These are phyloP conservation scores for Dryas drummondii DNA, from an alignment of 306 rosid genomes.

Conservation along the genomic window DNA sequence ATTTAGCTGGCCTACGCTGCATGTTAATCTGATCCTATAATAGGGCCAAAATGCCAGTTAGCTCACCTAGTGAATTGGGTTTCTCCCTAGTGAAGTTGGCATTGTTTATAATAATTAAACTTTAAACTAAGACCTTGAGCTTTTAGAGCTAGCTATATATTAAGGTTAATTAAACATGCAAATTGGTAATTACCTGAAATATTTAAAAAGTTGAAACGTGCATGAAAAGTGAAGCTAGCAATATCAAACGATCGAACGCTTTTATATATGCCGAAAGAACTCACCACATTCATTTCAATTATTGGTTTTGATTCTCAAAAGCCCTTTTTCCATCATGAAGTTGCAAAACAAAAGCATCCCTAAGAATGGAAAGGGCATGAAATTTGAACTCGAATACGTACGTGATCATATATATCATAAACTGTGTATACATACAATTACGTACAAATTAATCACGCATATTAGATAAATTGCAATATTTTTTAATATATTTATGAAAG, in stretches of 20 bases:
- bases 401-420: too few relatives aligned
- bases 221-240: constrained; percentile 1
- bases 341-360: neutral
- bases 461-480: too few relatives aligned
- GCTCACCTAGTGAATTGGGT: neutral
- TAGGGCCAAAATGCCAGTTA: constrained; percentile 27
- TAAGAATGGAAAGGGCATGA: too few relatives aligned
- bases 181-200: neutral
- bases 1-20: constrained; percentile 50
- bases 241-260: neutral
- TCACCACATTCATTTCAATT: neutral
- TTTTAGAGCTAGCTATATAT: neutral
- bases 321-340: neutral
- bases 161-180: neutral
- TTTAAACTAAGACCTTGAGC: too few relatives aligned
- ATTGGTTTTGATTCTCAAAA: neutral
- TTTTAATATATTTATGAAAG: too few relatives aligned
- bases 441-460: too few relatives aligned
- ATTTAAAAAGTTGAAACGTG: neutral
- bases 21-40: constrained; percentile 36
- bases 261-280: neutral
- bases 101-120: too few relatives aligned
- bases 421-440: too few relatives aligned
- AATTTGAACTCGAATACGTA: too few relatives aligned
- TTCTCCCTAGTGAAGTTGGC: too few relatives aligned